Evolutionary conservation across 805 yeast genomes (phyloP), one percentile per base, ranked within the genome.

Genomic region (Candida stauntonica): DNA sequence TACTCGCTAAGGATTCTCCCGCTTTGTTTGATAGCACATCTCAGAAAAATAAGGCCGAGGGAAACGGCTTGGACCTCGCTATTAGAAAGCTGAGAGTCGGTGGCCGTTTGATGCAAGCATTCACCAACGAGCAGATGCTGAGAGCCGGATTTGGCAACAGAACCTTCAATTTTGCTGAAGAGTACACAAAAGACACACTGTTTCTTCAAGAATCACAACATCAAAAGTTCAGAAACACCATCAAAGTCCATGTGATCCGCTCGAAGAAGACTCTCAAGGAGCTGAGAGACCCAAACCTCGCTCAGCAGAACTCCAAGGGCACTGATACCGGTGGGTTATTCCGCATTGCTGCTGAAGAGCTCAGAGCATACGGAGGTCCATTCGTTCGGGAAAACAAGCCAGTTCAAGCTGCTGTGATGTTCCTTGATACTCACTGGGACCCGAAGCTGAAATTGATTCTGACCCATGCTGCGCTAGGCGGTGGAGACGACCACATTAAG

Each of bases 401-500:
- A 1, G 52, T 50, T 3, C 86, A 85, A 51, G 94, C 93, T 17
- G 96, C 98, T 0, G 91, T 85, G 17, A 68, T 91, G 58, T 81
- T 79, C 49, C 58, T 88, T 49, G 99, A 93, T 62, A 72, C 94
- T 1, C 88, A 82, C 54, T 93, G 87, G 84, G 95, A 89, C 58
- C 60, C 66, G 2, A 52, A 62, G 29, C 61, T 63, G 23, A 67
- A 77, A 15, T 62, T 84, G 46, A 79, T 93, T 33, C 59, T 78
- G 26, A 86, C 87, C 2, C 98, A 93, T 63, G 97, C 97, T 2
- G 98, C 98, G 0, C 64, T 91, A 14, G 98, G 98, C 32, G 98
- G 98, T 20, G 93, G 93, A 11, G 71, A 72, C 18, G 80, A 72
- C 29, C 66, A 76, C 30, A 66, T 86, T 30, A 79, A 79, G 46